Base-by-base conservation (phyloP, 2,329 filamentous ascomycete genomes). In the Colletotrichum lini region DNA sequence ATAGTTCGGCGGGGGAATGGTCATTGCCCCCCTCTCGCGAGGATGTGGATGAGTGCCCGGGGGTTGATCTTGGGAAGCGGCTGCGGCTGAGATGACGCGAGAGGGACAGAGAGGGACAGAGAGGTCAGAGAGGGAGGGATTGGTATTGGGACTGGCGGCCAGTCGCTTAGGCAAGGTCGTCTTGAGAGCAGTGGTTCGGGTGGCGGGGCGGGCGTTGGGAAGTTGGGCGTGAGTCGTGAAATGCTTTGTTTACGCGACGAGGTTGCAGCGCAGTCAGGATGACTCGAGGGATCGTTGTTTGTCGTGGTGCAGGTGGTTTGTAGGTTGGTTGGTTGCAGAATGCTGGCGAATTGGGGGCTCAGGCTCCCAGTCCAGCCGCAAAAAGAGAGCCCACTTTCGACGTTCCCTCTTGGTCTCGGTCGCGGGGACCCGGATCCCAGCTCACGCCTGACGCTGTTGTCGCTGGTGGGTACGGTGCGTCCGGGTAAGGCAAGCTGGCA, bases 1-100 rank as follows among this genome's bases (percentile, higher is more conserved):
- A 74, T 74, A 63, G 67, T 72, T 73, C 63, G 47, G 67, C 62
- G 59, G 63, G 64, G 57, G 44, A 67, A 73, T 71, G 67, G 64
- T 57, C 58, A 73, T 72, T 74, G 65, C 71, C 67, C 66, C 61
- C 70, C 66, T 70, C 70, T 65, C 53, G 44, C 59, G 66, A 65
- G 70, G 60, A 69, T 70, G 54, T 65, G 66, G 66, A 65, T 70
- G 57, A 42, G 44, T 38, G 70, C 44, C 62, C 50, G 53, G 64
- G 47, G 64, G 42, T 42, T 35, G 40, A 40, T 64, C 21, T 57
- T 57, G 18, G 61, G 56, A 47, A 58, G 57, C 35, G 56, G 40
- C 30, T 44, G 60, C 47, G 49, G 49, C 21, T 23, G 30, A 30
- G 18, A n/a, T 56, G n/a, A 35, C 40, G 56, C 52, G 59, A 58